phyloP scores from a whole-genome alignment of 176 grass and related monocot genomes.

The Juncus effusus region DNA sequence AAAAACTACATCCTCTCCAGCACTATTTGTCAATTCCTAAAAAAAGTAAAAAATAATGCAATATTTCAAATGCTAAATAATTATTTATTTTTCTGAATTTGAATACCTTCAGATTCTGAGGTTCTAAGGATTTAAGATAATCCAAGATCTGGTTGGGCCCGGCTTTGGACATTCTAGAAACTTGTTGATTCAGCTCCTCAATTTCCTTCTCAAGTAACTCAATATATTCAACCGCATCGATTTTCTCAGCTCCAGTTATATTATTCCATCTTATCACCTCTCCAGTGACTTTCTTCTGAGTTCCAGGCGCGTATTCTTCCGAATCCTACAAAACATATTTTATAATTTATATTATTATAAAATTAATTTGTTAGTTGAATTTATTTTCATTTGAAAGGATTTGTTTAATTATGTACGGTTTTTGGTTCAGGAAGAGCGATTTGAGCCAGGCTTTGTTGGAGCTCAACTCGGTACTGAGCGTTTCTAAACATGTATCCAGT shows the following conservation, averaged over 20 bases:
- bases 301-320: constrained; percentile 72
- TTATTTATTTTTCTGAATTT: background rate
- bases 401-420: too few species aligned
- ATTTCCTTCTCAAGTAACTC: constrained; percentile 88
- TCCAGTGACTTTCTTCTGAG: constrained; percentile 79
- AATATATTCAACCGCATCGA: constrained; percentile 84
- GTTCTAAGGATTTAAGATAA: constrained; percentile 78
- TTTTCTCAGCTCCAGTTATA: constrained; percentile 75
- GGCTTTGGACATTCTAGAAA: constrained; percentile 49
- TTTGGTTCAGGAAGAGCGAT: constrained; percentile 75
- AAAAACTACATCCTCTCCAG: constrained; percentile 86
- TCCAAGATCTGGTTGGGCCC: constrained; percentile 86
- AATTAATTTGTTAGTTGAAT: constrained; percentile 18
- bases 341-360: constrained; percentile 6
- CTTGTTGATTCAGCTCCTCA: constrained; percentile 70
- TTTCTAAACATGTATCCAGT: constrained; percentile 99
- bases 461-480: constrained; percentile 71
- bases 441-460: constrained; percentile 83
- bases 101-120: constrained; percentile 93
- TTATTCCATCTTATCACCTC: constrained; percentile 97
- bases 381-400: background rate
- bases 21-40: constrained; percentile 74
- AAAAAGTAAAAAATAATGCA: constrained; percentile 14
- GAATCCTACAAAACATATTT: constrained; percentile 41
- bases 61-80: constrained; percentile 2